phyloP scores from a whole-genome alignment of 2,329 filamentous ascomycete species.

The Dothistroma septosporum region DNA sequence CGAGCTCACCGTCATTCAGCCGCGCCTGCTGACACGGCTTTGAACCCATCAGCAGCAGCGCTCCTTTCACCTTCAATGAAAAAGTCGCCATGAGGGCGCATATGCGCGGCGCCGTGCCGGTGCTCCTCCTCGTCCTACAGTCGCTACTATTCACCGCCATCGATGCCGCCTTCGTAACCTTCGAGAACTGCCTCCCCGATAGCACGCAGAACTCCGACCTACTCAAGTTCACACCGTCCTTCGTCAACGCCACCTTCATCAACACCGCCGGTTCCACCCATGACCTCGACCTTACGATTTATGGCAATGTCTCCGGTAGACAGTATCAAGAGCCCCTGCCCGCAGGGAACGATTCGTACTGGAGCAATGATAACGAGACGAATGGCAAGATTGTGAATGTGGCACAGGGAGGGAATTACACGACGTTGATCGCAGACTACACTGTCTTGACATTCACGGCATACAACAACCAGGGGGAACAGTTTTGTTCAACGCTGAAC shows the following conservation, averaged over 20 bases:
- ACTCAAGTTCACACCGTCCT: conserved; percentile 76
- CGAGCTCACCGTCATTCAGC: neutral
- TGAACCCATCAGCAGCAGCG: conserved; percentile 1
- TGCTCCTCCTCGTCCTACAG: conserved; percentile 31
- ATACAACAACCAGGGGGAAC: conserved; percentile 49
- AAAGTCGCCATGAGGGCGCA: conserved; percentile 16
- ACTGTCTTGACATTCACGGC: conserved; percentile 75
- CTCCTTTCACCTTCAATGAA: conserved; percentile 3
- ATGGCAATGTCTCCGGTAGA: conserved; percentile 84
- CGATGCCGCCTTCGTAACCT: conserved; percentile 65
- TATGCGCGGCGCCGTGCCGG: conserved; percentile 16
- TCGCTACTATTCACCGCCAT: conserved; percentile 44
- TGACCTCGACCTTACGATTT: conserved; percentile 72
- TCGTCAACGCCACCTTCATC: conserved; percentile 67
- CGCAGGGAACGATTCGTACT: conserved; percentile 51
- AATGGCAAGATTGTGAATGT: conserved; percentile 74
- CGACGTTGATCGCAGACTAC: conserved; percentile 68
- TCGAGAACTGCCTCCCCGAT: conserved; percentile 74
- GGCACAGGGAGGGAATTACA: conserved; percentile 61
- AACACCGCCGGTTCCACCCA: conserved; percentile 55
- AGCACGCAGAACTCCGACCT: conserved; percentile 56
- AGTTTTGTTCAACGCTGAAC: conserved; percentile 62
- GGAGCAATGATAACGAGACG: conserved; percentile 58
- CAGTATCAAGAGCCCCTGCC: conserved; percentile 58
- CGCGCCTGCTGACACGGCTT: neutral